These are phyloP conservation scores for Kalmusia sp. DNA, from an alignment of 2,329 filamentous ascomycete species.

Conservation along the genomic window DNA sequence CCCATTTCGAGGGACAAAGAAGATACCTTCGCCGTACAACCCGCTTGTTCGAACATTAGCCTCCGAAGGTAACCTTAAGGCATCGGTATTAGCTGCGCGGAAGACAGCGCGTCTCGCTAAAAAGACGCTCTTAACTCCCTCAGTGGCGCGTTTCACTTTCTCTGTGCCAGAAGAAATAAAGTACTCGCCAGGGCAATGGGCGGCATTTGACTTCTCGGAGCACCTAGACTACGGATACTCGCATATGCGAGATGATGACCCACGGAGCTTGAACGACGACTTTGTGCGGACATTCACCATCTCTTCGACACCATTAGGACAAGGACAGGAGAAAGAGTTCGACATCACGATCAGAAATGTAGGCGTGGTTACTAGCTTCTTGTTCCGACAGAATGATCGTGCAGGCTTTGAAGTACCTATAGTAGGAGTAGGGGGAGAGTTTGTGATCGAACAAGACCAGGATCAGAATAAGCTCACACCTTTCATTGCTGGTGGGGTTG, in stretches of 20 bases:
- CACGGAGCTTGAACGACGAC: constrained; percentile 82
- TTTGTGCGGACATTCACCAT: constrained; percentile 85
- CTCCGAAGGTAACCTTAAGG: constrained; percentile 59
- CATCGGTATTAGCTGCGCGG: constrained; percentile 10
- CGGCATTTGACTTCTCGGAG: constrained; percentile 73
- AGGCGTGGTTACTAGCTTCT: constrained; percentile 70
- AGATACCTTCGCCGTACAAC: constrained; percentile 78
- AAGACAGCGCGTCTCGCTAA: constrained; percentile 62
- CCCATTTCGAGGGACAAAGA: constrained; percentile 67
- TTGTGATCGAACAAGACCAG: constrained; percentile 51
- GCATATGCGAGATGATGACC: constrained; percentile 86
- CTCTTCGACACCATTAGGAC: constrained; percentile 61
- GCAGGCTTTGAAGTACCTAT: constrained; percentile 69
- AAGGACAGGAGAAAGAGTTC: constrained; percentile 56
- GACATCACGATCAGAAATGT: constrained; percentile 76
- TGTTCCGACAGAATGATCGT: constrained; percentile 65
- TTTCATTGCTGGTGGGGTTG: constrained; percentile 81
- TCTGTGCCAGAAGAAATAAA: constrained; percentile 48
- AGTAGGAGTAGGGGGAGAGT: constrained; percentile 75
- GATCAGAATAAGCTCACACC: constrained; percentile 52
- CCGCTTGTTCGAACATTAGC: constrained; percentile 72
- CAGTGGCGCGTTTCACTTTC: constrained; percentile 71
- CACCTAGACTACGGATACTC: constrained; percentile 77
- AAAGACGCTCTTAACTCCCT: constrained; percentile 69
- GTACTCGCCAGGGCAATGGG: constrained; percentile 78